Evolutionary conservation across 345 rosid species (phyloP), one percentile per base, ranked within the genome.

Genomic region (Mallotus nudiflorus): DNA sequence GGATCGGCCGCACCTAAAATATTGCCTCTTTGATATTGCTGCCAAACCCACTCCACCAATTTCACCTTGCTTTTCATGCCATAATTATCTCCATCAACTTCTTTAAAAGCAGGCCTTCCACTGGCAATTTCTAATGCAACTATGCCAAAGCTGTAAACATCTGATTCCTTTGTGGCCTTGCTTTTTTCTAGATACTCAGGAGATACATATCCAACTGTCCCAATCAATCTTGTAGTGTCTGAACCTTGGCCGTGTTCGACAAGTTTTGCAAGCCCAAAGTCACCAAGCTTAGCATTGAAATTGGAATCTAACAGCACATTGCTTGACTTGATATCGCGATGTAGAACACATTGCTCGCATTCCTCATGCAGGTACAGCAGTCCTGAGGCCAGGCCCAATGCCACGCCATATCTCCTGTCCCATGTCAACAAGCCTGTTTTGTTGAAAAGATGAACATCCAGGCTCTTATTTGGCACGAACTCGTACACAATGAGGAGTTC

Each of bases 291-390:
- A 1, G 83, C 70, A 40, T 75, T 73, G 73, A 82, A 79, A 19
- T 71, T 28, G 0, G 70, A 62, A 53, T 71, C 80, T 20, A 79
- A 37, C 82, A 75, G 40, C 0, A 79, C 49, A 35, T 79, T 80
- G 71, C 80, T 80, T 0, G 78, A 40, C 51, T 82, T 82, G 3
- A 82, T 74, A 69, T 82, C 83, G 11, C 80, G 62, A 24, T 77
- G 76, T 9, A 80, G 9, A 18, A 77, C 75, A 20, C 73, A 65
- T 9, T 74, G 54, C 11, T 74, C 79, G 24, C 82, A 66, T 53
- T 79, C 86, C 24, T 80, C 81, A 0, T 82, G 83, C 22, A 80
- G 58, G 51, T 79, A 82, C 0, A 65, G 45, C 65, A 82, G 35
- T 0, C 65, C 77, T 0, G 77, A 74, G 18, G 83, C 79, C 54